A percentile compares a stretch with the other conserved stretches of the same genome.
Conservation (phyloP, 2,329 filamentous ascomycete genomes). For the Aspergillus sp. region DNA sequence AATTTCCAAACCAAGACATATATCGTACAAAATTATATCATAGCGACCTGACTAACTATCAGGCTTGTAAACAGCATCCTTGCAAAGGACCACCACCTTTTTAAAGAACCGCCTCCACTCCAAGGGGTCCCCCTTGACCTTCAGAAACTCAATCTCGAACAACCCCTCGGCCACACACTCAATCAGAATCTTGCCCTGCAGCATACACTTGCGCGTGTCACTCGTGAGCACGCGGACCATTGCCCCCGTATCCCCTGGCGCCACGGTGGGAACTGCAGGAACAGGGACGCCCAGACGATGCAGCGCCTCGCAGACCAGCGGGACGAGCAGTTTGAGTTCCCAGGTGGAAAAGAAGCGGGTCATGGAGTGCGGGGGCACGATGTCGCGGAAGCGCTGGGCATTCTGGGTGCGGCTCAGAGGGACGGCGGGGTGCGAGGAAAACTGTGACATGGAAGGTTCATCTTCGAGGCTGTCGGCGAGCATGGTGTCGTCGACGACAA, state of each 20-base stretch:
- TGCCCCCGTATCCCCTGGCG: conserved; percentile 45
- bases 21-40: conserved; percentile 8
- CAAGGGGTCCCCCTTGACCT: conserved; percentile 88
- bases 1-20: conserved; percentile 6
- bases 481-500: conserved; percentile 18
- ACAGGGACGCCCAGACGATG: conserved; percentile 78
- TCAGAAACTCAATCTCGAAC: conserved; percentile 82
- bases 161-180: conserved; percentile 49
- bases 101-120: conserved; percentile 98
- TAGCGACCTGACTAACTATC: conserved; percentile 23
- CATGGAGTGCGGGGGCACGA: conserved; percentile 77
- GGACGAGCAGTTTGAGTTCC: conserved; percentile 64
- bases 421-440: conserved; percentile 68
- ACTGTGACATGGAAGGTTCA: conserved; percentile 77
- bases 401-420: conserved; percentile 81
- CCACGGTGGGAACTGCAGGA: conserved; percentile 40
- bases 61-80: conserved; percentile 67
- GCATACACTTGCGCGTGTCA: conserved; percentile 43
- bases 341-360: conserved; percentile 88
- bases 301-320: conserved; percentile 70
- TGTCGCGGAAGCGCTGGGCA: conserved; percentile 80
- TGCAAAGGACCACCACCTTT: conserved; percentile 78
- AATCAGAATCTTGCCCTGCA: conserved; percentile 38
- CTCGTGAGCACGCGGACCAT: conserved; percentile 65
- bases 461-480: conserved; percentile 63